Evolutionary conservation across 2,329 filamentous ascomycete species (phyloP), one percentile per base, ranked within the genome.

Genomic region (Talaromyces sp.): DNA sequence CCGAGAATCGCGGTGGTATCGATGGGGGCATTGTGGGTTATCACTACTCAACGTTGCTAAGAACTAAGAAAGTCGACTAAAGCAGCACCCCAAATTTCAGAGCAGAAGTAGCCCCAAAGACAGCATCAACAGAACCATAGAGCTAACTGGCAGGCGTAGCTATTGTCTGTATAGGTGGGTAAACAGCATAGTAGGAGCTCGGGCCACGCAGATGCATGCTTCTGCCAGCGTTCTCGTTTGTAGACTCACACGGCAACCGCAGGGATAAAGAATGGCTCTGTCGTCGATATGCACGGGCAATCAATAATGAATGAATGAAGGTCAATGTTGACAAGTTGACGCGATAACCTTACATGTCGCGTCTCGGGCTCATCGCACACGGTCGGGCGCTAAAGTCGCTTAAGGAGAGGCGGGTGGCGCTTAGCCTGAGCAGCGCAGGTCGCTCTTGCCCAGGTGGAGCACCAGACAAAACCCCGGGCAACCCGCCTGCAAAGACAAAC

Each of bases 1-100:
- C 73, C 5, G 75, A 70, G 66, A 85, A 85, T 42, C 75, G 74
- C 1, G 71, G 61, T 3, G 81, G 81, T 16, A 78, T 67, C 4
- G 65, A 40, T 16, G 62, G 63, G n/a, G 68, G 68, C 65, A 61
- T 68, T 56, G 33, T 18, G 10, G 27, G 18, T 18, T 47, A 7
- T 40, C 4, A 14, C 36, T 14, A 6, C 14, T 2, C 36, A 40
- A 5, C 5, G 4, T 3, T 36, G 12, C 5, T 14, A 40, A 40
- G 36, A 40, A 2, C 8, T 2, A 40, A n/a, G 36, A 40, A 40
- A n/a, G 16, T 5, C 16, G 36, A 5, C 0, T 16, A 36, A 5
- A 4, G 34, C 12, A 14, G 4, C 16, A 36, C 16, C 12, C 34
- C 4, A 2, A 40, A n/a, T 40, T 40, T 40, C 18, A 47, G 44